Base-by-base conservation (phyloP, 2,329 filamentous ascomycete genomes). In the Epichloe coenophiala region DNA sequence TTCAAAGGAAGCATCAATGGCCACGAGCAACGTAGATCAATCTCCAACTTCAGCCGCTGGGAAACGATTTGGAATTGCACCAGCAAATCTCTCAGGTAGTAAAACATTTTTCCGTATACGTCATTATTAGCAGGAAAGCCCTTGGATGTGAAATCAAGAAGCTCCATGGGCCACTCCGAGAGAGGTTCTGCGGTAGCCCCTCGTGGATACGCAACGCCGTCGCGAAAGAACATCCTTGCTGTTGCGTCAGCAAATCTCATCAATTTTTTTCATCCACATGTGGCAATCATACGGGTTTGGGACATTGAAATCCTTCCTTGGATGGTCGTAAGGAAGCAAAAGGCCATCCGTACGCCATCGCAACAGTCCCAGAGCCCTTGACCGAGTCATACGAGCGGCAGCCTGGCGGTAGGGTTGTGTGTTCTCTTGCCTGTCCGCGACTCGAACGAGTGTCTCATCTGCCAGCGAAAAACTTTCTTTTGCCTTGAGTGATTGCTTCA, bases 71-170 rank as follows among this genome's bases (percentile, higher is more conserved):
- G 59, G n/a, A 63, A 63, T 3, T 19, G 27, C 5, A 58, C 31
- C 13, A 57, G 52, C 36, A 57, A 13, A 21, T 56, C 42, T 15
- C 58, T 55, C 4, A 63, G 44, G n/a, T 59, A 63, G 49, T 56
- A 59, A 12, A 58, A 61, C 56, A 62, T 56, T 48, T 61, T 62
- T 23, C 61, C 61, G 47, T 63, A 63, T 4, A 59, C 53, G 44
- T 63, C 61, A 9, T 60, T 58, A 11, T 41, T 23, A 1, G 59
- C 55, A 17, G 52, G 50, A 11, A 53, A 51, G 12, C 37, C 50
- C 0, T 47, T 6, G 23, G 40, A 5, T 4, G 33, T 3, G 23
- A 55, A 51, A 11, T 61, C 58, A 9, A 61, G 50, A 2, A 62
- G 27, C 37, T 57, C 56, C 52, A 62, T 60, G 2, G 61, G 56